These are phyloP conservation scores for Lachancea thermotolerans DNA, from an alignment of 805 yeast species.

Conservation along the genomic window DNA sequence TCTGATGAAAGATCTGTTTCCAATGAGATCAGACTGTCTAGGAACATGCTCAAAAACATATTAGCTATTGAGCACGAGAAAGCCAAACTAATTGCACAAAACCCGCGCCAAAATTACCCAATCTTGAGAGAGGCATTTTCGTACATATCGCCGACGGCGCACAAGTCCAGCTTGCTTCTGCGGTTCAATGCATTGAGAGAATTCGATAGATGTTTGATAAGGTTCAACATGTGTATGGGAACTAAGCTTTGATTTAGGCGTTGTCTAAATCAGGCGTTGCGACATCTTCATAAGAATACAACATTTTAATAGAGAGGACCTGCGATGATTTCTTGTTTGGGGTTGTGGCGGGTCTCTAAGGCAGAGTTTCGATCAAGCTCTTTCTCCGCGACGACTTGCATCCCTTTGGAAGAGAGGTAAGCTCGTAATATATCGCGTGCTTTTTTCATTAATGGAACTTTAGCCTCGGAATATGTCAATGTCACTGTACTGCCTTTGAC, in stretches of 20 bases:
- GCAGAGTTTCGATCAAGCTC: not conserved
- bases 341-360: not conserved
- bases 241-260: slow-evolving; percentile 14
- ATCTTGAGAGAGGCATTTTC: slow-evolving; percentile 2
- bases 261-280: not conserved
- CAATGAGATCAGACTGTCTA: slow-evolving; percentile 19
- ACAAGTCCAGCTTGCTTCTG: not conserved
- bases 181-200: slow-evolving; percentile 12
- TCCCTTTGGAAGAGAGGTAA: slow-evolving; percentile 1
- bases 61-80: slow-evolving; percentile 25
- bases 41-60: slow-evolving; percentile 24
- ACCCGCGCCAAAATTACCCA: slow-evolving; percentile 1
- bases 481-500: slow-evolving; percentile 9
- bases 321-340: not conserved
- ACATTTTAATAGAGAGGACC: not conserved
- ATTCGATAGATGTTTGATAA: slow-evolving; percentile 22
- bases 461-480: slow-evolving; percentile 13
- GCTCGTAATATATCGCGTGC: slow-evolving; percentile 1
- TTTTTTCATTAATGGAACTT: not conserved
- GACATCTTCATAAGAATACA: too few relatives aligned
- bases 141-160: slow-evolving; percentile 2
- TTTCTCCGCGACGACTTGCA: not conserved
- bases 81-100: slow-evolving; percentile 8
- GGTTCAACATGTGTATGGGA: slow-evolving; percentile 23
- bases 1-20: slow-evolving; percentile 1